Conservation (phyloP, 2,329 filamentous ascomycete genomes). For the Scortechinia acanthostroma region DNA sequence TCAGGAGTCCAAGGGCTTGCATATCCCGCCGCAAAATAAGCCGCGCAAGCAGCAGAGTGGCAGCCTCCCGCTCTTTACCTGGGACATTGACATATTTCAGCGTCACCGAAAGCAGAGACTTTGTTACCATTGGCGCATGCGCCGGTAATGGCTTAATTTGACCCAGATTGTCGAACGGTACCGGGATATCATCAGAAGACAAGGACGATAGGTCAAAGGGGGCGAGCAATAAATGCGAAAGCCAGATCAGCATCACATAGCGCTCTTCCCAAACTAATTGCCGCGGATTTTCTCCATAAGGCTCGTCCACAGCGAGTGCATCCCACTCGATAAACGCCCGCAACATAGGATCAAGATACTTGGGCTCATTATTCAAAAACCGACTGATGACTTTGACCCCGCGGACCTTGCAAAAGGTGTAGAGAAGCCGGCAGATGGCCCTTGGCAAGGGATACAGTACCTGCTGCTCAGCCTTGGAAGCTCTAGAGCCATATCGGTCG, state of each 20-base stretch:
- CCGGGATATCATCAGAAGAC: slow-evolving; percentile 47
- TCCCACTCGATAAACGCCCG: slow-evolving; percentile 61
- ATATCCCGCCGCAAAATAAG: slow-evolving; percentile 82
- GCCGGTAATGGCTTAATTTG: slow-evolving; percentile 44
- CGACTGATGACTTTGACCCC: slow-evolving; percentile 87
- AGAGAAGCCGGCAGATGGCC: slow-evolving; percentile 74
- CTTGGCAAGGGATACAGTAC: slow-evolving; percentile 46
- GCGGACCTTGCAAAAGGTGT: slow-evolving; percentile 87
- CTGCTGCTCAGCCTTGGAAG: slow-evolving; percentile 9
- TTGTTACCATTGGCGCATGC: slow-evolving; percentile 62
- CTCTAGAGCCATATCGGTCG: slow-evolving; percentile 20
- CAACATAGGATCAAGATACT: slow-evolving; percentile 74
- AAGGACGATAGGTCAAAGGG: slow-evolving; percentile 88
- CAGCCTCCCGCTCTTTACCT: slow-evolving; percentile 83
- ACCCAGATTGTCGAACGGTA: slow-evolving; percentile 13
- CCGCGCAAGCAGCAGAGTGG: slow-evolving; percentile 74
- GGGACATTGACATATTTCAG: slow-evolving; percentile 66
- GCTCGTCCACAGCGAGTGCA: slow-evolving; percentile 9
- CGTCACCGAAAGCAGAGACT: slow-evolving; percentile 65
- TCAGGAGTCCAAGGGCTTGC: slow-evolving; percentile 68
- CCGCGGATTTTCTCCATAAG: slow-evolving; percentile 6
- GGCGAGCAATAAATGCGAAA: slow-evolving; percentile 73
- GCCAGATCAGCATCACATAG: slow-evolving; percentile 82
- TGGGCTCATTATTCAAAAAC: slow-evolving; percentile 85
- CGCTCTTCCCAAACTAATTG: slow-evolving; percentile 76